phyloP scores from a whole-genome alignment of 208 protist genomes.

The Leishmania major region DNA sequence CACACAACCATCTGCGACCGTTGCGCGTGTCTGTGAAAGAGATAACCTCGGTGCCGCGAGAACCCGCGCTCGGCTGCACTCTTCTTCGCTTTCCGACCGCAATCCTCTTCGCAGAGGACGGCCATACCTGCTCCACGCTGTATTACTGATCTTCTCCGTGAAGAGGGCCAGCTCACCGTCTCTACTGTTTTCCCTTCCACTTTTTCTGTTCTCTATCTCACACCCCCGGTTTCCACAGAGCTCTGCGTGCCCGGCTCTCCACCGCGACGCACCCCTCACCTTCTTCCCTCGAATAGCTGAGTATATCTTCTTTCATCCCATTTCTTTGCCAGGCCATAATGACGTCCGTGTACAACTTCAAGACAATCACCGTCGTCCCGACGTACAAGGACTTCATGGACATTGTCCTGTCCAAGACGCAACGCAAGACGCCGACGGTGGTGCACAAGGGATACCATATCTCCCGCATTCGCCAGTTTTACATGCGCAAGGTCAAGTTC shows the following conservation, averaged over 20 bases:
- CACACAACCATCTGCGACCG: background rate
- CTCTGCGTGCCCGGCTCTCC: background rate
- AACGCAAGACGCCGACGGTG: conserved; percentile 99
- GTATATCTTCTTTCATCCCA: background rate
- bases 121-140: background rate
- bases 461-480: conserved; percentile 99
- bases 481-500: conserved; percentile 99
- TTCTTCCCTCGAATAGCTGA: background rate
- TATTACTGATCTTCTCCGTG: background rate
- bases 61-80: background rate
- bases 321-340: conserved; percentile 31
- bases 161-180: background rate
- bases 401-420: conserved; percentile 99
- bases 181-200: background rate
- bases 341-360: conserved; percentile 98
- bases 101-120: background rate
- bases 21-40: background rate
- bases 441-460: conserved; percentile 99
- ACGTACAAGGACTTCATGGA: conserved; percentile 99
- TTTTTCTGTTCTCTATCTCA: background rate
- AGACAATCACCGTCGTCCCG: conserved; percentile 98
- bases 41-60: background rate
- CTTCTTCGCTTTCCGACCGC: background rate
- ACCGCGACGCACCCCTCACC: background rate
- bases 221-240: background rate